A percentile compares a stretch with the other conserved stretches of the same genome.
phyloP scores from a whole-genome alignment of 139 green algal species.

The Parachlorella kessleri region DNA sequence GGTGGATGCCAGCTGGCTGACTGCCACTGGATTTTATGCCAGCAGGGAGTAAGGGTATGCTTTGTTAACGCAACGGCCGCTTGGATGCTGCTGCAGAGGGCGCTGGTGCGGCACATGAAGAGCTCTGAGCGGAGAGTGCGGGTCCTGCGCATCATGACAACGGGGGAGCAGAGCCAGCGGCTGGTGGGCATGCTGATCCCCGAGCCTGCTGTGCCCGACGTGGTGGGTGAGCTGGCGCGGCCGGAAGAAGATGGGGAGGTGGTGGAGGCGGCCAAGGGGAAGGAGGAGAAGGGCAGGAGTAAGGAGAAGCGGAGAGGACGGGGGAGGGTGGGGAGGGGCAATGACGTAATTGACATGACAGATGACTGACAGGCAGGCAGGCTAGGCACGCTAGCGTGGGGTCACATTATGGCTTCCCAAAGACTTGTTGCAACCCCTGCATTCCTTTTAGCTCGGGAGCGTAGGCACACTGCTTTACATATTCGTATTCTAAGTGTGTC shows the following conservation, averaged over 20 bases:
- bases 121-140: constrained; percentile 45
- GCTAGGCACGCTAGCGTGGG: too few relatives aligned
- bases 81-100: constrained; percentile 22
- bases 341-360: too few relatives aligned
- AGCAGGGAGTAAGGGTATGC: neutral
- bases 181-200: constrained; percentile 57
- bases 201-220: constrained; percentile 24
- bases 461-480: too few relatives aligned
- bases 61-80: neutral
- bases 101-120: constrained; percentile 36
- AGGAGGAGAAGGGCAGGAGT: neutral
- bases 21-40: neutral
- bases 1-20: too few relatives aligned
- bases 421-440: too few relatives aligned
- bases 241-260: neutral
- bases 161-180: constrained; percentile 38
- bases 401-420: too few relatives aligned
- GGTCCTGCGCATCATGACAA: constrained; percentile 60
- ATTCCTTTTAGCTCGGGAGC: too few relatives aligned
- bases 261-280: neutral
- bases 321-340: neutral
- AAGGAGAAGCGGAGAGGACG: neutral
- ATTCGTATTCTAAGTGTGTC: too few relatives aligned
- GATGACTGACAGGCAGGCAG: too few relatives aligned
- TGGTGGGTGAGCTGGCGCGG: constrained; percentile 27